Evolutionary conservation across 164 flowering plant species (phyloP).

Genomic region (Cinnamomum chago): DNA sequence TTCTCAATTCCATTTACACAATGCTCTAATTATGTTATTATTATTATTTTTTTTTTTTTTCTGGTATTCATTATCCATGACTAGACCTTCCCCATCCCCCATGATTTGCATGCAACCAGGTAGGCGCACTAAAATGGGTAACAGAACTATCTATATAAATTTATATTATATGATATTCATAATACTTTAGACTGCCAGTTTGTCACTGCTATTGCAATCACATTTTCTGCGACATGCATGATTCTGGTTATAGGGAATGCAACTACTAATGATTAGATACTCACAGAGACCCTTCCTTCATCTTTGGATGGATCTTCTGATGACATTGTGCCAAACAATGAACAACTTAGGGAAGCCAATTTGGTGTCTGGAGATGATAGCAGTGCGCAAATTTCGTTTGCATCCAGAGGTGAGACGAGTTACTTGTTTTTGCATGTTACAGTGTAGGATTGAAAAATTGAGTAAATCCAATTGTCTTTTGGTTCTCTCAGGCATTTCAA

Average conservation of each 20-base stretch:
- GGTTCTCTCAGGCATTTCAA: neutral
- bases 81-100: neutral
- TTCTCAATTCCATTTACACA: no score
- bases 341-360: conserved; percentile 13
- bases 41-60: neutral
- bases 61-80: neutral
- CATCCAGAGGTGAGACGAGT: conserved; percentile 18
- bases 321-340: conserved; percentile 10
- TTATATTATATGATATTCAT: neutral
- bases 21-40: no score
- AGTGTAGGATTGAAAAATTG: neutral
- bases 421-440: neutral
- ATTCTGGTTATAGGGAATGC: conserved; percentile 4
- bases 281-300: neutral
- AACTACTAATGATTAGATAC: conserved; percentile 5
- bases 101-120: neutral
- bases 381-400: conserved; percentile 3
- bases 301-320: conserved; percentile 13
- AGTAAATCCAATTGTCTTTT: neutral
- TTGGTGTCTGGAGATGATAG: conserved; percentile 9
- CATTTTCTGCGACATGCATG: neutral
- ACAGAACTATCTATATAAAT: neutral
- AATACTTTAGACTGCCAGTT: neutral
- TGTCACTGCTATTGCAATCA: neutral
- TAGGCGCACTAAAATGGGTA: neutral